phyloP scores from a whole-genome alignment of 1,139 yeast species.

The Ashbya aceris region DNA sequence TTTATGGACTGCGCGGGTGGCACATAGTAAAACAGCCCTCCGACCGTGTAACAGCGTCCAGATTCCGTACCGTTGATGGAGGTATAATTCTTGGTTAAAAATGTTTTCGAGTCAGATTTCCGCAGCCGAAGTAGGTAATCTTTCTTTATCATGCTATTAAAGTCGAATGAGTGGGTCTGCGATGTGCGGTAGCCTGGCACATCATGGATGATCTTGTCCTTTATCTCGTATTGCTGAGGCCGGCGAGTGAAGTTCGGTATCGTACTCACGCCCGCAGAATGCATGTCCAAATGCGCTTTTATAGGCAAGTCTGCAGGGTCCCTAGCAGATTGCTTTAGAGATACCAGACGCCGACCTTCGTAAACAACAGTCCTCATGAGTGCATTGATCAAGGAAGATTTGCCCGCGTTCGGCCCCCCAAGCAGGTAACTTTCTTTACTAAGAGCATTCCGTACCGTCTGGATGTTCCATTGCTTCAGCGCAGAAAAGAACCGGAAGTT shows the following conservation, averaged over 20 bases:
- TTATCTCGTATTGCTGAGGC: slow-evolving; percentile 20
- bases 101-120: slow-evolving; percentile 20
- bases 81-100: slow-evolving; percentile 31
- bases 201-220: slow-evolving; percentile 21
- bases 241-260: slow-evolving; percentile 28
- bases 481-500: slow-evolving; percentile 46
- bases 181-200: slow-evolving; percentile 25
- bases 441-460: slow-evolving; percentile 30
- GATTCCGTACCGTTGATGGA: slow-evolving; percentile 33
- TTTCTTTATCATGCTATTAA: slow-evolving; percentile 16
- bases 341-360: neutral
- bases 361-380: slow-evolving; percentile 17
- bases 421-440: slow-evolving; percentile 44
- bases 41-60: slow-evolving; percentile 43
- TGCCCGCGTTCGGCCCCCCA: slow-evolving; percentile 73
- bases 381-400: slow-evolving; percentile 54
- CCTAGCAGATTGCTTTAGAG: slow-evolving; percentile 1
- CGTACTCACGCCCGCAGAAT: slow-evolving; percentile 26
- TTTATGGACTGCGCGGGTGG: slow-evolving; percentile 40
- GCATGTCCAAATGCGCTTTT: neutral
- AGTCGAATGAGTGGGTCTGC: slow-evolving; percentile 1
- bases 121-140: slow-evolving; percentile 23
- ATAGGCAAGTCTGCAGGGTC: neutral
- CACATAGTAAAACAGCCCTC: slow-evolving; percentile 50
- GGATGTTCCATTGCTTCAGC: slow-evolving; percentile 43